Conservation (phyloP, 768 basidiomycete genomes). For the Phanerochaete carnosa region DNA sequence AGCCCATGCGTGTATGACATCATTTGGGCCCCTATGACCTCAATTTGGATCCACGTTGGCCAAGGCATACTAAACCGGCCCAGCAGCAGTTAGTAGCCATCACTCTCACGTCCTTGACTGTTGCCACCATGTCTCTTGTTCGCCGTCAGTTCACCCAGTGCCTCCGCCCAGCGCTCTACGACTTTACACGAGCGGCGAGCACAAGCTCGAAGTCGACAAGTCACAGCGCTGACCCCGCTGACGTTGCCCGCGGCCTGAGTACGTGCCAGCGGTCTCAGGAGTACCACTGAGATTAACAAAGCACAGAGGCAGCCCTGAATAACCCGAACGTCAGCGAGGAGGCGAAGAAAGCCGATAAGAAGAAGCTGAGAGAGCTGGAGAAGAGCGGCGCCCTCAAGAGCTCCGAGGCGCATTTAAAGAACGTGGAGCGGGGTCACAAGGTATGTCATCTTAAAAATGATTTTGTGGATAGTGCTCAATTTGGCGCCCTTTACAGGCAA, state of each 20-base stretch:
- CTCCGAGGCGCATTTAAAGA: background rate
- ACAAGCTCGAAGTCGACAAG: background rate
- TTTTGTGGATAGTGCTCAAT: background rate
- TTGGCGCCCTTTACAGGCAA: slow-evolving; percentile 1
- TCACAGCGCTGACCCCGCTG: background rate
- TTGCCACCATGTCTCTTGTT: background rate
- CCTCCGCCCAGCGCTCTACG: background rate
- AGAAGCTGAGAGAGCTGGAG: slow-evolving; percentile 11
- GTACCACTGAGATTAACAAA: background rate
- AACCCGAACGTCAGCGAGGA: slow-evolving; percentile 17
- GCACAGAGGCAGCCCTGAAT: slow-evolving; percentile 11
- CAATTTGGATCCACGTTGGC: background rate
- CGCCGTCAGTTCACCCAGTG: background rate
- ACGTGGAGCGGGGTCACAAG: background rate
- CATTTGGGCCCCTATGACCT: background rate
- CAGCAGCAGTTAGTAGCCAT: too few relatives aligned
- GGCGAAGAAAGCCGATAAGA: slow-evolving; percentile 16
- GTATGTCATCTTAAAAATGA: background rate
- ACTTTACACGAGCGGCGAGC: background rate
- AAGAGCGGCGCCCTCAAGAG: background rate
- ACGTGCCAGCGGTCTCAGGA: background rate
- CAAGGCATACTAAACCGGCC: background rate
- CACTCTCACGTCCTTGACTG: background rate
- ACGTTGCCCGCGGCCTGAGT: background rate
- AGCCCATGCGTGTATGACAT: background rate